phyloP scores from a whole-genome alignment of 495 filamentous ascomycete species.

The Talaromyces nanjingensis region DNA sequence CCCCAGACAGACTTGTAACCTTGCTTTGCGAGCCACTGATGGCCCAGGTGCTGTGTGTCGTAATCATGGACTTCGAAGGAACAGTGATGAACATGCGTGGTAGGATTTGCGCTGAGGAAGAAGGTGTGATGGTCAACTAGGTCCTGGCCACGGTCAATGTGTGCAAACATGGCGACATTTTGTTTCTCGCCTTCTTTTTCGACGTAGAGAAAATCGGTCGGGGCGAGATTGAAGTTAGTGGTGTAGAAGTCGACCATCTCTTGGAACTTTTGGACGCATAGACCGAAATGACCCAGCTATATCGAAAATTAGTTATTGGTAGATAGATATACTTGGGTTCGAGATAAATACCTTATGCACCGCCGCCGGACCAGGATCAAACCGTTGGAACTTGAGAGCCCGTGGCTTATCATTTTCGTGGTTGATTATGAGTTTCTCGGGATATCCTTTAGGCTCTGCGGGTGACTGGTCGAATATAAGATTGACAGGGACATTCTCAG shows the following conservation, averaged over 20 bases:
- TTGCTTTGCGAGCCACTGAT: slow-evolving; percentile 60
- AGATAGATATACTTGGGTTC: too few species aligned
- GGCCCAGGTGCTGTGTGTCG: slow-evolving; percentile 66
- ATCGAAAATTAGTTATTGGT: too few species aligned
- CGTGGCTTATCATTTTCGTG: slow-evolving; percentile 26
- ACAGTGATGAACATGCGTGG: slow-evolving; percentile 61
- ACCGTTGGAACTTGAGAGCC: slow-evolving; percentile 22
- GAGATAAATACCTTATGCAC: slow-evolving; percentile 49
- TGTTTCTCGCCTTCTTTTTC: slow-evolving; percentile 20
- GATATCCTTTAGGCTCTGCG: slow-evolving; percentile 10
- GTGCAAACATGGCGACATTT: slow-evolving; percentile 54
- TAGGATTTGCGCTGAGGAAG: slow-evolving; percentile 54
- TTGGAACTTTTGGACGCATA: slow-evolving; percentile 54
- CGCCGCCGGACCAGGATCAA: slow-evolving; percentile 53
- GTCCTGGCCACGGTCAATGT: slow-evolving; percentile 54
- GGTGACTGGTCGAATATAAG: slow-evolving; percentile 24
- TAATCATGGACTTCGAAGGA: slow-evolving; percentile 72
- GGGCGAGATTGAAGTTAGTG: slow-evolving; percentile 59
- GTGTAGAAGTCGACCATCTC: slow-evolving; percentile 56
- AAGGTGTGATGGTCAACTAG: slow-evolving; percentile 67
- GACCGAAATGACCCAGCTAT: slow-evolving; percentile 61
- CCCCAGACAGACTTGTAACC: slow-evolving; percentile 67
- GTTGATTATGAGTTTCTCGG: slow-evolving; percentile 23
- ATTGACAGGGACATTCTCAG: slow-evolving; percentile 28
- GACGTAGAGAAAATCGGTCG: slow-evolving; percentile 30